Evolutionary conservation across 257 asterid species (phyloP).

Genomic region (Ballota nigra): DNA sequence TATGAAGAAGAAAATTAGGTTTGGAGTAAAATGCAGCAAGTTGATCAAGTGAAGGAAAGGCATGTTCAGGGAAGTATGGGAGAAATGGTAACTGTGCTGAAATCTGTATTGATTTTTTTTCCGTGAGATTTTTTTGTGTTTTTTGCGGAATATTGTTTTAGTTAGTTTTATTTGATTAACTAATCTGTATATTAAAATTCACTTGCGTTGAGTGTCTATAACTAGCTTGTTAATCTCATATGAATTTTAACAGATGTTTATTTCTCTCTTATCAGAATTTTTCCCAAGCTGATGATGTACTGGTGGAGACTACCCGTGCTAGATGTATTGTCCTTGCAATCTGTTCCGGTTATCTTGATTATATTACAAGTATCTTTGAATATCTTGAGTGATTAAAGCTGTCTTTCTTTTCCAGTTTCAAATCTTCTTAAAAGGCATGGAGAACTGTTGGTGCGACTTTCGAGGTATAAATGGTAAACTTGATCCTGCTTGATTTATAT

Average conservation of each 20-base stretch:
- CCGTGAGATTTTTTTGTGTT: neutral
- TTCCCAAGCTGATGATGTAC: conserved; percentile 51
- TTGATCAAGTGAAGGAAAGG: conserved; percentile 44
- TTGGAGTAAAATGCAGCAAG: conserved; percentile 39
- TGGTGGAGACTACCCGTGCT: conserved; percentile 62
- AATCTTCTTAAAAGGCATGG: conserved; percentile 83
- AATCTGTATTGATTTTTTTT: neutral
- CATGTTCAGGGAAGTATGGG: conserved; percentile 28
- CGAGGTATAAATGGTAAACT: conserved; percentile 48
- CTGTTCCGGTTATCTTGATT: conserved; percentile 14
- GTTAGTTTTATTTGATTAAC: neutral
- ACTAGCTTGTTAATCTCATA: too few relatives aligned
- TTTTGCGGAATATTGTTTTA: neutral
- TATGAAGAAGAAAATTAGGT: conserved; percentile 21
- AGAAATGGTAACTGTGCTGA: conserved; percentile 35
- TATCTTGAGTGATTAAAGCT: conserved; percentile 1
- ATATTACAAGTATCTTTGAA: neutral
- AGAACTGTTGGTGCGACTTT: conserved; percentile 77
- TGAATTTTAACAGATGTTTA: too few relatives aligned
- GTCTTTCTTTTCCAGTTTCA: conserved; percentile 53
- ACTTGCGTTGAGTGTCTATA: neutral
- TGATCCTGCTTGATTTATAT: neutral
- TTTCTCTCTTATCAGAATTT: conserved; percentile 37
- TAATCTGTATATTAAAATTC: neutral
- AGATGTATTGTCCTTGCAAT: conserved; percentile 46